Conservation (phyloP, 495 filamentous ascomycete species). For the Lepidopterella palustris region DNA sequence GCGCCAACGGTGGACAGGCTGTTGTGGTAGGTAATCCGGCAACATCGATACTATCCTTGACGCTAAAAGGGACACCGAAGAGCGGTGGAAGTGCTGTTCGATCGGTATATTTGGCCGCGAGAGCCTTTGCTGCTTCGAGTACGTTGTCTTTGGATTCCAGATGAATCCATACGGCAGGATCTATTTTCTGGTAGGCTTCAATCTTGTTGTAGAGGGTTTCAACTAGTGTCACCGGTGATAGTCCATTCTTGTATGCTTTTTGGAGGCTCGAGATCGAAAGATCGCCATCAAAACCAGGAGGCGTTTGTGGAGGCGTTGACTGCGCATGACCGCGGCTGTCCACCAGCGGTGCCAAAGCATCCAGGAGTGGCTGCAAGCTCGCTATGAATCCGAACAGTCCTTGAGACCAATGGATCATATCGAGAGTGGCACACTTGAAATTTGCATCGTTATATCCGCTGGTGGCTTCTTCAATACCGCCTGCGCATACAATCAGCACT, state of each 20-base stretch:
- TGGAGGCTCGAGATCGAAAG: conserved; percentile 36
- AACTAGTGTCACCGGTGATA: conserved; percentile 42
- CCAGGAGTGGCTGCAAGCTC: conserved; percentile 34
- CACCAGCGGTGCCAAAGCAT: conserved; percentile 21
- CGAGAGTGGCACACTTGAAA: conserved; percentile 40
- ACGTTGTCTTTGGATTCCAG: conserved; percentile 38
- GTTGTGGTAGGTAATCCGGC: conserved; percentile 52
- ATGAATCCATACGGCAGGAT: conserved; percentile 52
- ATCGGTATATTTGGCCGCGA: conserved; percentile 42
- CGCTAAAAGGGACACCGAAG: conserved; percentile 57
- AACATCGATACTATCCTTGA: conserved; percentile 61
- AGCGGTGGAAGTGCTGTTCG: conserved; percentile 47
- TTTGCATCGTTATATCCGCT: conserved; percentile 39
- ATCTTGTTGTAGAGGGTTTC: conserved; percentile 31
- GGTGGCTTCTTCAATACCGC: conserved; percentile 42
- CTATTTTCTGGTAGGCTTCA: conserved; percentile 39
- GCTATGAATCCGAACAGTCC: conserved; percentile 48
- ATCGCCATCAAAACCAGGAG: conserved; percentile 40
- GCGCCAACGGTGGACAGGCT: conserved; percentile 50
- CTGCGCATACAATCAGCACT: conserved; percentile 31
- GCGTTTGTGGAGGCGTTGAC: conserved; percentile 33
- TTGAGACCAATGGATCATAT: conserved; percentile 45
- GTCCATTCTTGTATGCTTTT: conserved; percentile 36
- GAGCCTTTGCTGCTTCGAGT: conserved; percentile 40
- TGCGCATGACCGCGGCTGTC: not conserved